A percentile compares a stretch with the other conserved stretches of the same genome.
These are phyloP conservation scores for Prosopis cineraria DNA, from an alignment of 306 rosid genomes.

Conservation along the genomic window DNA sequence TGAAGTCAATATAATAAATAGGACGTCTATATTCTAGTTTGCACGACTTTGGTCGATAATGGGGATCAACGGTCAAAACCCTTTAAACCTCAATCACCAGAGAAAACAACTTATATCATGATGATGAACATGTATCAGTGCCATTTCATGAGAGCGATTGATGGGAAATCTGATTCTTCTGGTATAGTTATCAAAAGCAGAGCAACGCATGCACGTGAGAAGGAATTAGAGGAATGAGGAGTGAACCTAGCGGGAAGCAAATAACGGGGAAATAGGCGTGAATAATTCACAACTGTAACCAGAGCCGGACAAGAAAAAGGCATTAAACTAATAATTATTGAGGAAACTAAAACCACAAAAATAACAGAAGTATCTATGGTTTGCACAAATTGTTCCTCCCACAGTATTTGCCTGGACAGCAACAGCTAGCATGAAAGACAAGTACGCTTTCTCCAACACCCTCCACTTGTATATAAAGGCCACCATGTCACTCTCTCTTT, in stretches of 20 bases:
- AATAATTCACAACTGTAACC: neutral
- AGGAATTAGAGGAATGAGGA: conserved; percentile 27
- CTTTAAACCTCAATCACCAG: neutral
- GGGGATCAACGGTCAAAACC: neutral
- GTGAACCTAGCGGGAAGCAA: neutral
- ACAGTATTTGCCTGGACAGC: conserved; percentile 46
- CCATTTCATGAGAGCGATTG: neutral
- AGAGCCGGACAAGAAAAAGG: neutral
- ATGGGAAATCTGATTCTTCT: neutral
- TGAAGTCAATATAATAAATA: neutral
- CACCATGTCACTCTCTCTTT: conserved; percentile 30
- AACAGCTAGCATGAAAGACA: conserved; percentile 40
- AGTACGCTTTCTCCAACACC: conserved; percentile 1
- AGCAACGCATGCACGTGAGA: conserved; percentile 35
- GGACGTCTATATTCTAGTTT: neutral
- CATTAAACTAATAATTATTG: conserved; percentile 14
- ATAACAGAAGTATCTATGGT: neutral
- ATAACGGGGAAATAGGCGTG: neutral
- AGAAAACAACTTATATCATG: neutral
- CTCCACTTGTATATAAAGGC: conserved; percentile 55
- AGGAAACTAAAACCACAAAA: conserved; percentile 22
- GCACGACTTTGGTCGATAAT: neutral
- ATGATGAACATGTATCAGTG: neutral
- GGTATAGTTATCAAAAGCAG: neutral
- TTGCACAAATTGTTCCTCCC: conserved; percentile 24